A percentile compares a stretch with the other conserved stretches of the same genome.
These are phyloP conservation scores for Xerocomellus dryophilus DNA, from an alignment of 768 basidiomycete species.

Conservation along the genomic window DNA sequence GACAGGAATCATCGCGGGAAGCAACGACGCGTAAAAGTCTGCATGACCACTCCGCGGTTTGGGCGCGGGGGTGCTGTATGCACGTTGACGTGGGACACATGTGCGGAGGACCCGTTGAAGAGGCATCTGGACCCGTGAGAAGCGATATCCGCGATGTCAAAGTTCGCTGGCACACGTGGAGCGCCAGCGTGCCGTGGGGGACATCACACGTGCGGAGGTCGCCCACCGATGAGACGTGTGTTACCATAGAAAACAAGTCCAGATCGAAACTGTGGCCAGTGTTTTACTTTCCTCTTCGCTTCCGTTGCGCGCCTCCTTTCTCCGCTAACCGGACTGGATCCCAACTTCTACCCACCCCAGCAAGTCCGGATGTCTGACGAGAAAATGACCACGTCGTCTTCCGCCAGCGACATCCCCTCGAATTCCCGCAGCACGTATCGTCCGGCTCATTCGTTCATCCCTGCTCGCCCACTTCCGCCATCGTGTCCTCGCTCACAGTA, in stretches of 20 bases:
- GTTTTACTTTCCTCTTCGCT: background rate
- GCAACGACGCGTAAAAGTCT: conserved; percentile 62
- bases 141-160: too few relatives aligned
- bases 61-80: conserved; percentile 11
- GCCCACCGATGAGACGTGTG: background rate
- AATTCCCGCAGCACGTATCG: conserved; percentile 13
- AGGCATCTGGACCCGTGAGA: background rate
- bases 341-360: background rate
- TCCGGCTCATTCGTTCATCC: conserved; percentile 20
- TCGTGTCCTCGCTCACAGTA: conserved; percentile 17
- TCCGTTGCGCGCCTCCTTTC: background rate
- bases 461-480: conserved; percentile 18
- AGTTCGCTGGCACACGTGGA: background rate
- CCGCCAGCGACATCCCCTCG: conserved; percentile 22
- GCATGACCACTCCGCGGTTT: conserved; percentile 48
- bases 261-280: background rate
- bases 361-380: conserved; percentile 22
- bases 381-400: conserved; percentile 12
- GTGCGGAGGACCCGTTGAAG: background rate
- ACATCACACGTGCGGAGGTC: background rate
- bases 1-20: conserved; percentile 78
- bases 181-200: too few relatives aligned
- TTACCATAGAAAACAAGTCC: conserved; percentile 3
- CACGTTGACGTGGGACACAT: background rate
- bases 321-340: conserved; percentile 12